Percentiles rank a stretch among this genome's conserved stretches.
These are phyloP conservation scores for Aspergillus spinulosporus DNA, from an alignment of 2,329 filamentous ascomycete species.

Conservation along the genomic window DNA sequence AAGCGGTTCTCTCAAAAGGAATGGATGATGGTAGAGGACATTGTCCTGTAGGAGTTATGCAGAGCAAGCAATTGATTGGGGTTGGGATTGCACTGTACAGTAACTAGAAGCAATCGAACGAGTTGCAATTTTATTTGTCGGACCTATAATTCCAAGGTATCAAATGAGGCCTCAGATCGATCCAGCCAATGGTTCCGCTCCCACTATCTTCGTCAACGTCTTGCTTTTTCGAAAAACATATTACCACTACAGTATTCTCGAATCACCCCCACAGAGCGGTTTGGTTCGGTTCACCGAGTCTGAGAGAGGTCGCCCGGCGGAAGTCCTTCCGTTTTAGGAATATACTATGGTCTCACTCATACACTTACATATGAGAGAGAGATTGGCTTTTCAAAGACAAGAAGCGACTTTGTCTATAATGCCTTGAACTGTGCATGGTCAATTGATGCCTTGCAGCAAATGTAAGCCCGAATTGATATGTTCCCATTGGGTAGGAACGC, in stretches of 20 bases:
- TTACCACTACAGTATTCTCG: too few relatives aligned
- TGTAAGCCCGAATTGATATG: conserved; percentile 11
- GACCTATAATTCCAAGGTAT: too few relatives aligned
- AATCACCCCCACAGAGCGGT: not conserved
- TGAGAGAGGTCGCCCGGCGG: conserved; percentile 4
- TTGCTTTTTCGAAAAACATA: too few relatives aligned
- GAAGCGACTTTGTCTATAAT: not conserved
- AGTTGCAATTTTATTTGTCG: conserved; percentile 21
- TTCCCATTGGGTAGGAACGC: conserved; percentile 12
- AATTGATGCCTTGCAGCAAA: not conserved
- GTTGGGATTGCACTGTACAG: conserved; percentile 42
- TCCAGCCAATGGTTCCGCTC: too few relatives aligned
- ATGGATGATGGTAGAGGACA: conserved; percentile 1
- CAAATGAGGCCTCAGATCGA: not conserved
- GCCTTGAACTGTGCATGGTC: not conserved
- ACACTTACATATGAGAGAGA: not conserved
- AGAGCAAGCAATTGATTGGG: conserved; percentile 22
- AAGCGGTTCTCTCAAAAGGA: conserved; percentile 26
- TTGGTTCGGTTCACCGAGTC: conserved; percentile 3
- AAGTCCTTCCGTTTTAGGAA: conserved; percentile 18
- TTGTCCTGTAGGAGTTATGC: conserved; percentile 9
- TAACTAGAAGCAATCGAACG: conserved; percentile 42
- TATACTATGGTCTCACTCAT: not conserved
- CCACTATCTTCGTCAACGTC: too few relatives aligned
- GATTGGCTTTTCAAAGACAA: not conserved